Conservation (phyloP, 352 stramenopile genomes). For the Halophytophthora batemanensis region DNA sequence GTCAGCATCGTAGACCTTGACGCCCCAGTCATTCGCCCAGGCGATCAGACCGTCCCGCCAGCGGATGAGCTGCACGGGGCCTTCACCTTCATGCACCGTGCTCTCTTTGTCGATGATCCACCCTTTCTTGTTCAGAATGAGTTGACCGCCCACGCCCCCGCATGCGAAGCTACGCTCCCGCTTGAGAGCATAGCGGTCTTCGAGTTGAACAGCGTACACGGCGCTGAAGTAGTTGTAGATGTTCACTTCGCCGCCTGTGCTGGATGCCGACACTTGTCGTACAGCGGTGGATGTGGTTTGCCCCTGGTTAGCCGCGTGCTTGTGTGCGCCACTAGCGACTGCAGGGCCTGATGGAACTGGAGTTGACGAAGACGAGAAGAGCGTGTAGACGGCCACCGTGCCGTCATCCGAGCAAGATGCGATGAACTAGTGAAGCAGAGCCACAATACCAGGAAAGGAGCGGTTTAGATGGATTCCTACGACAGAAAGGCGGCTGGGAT, state of each 20-base stretch:
- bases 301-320: conserved; percentile 14
- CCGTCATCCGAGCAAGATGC: conserved; percentile 84
- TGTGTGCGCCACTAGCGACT: conserved; percentile 19
- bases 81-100: conserved; percentile 82
- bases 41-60: conserved; percentile 76
- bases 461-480: background rate
- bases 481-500: background rate
- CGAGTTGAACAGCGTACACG: conserved; percentile 76
- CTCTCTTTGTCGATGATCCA: conserved; percentile 89
- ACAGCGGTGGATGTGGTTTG: conserved; percentile 5
- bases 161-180: conserved; percentile 81
- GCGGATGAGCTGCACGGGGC: conserved; percentile 74
- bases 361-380: conserved; percentile 38
- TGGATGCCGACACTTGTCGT: conserved; percentile 48
- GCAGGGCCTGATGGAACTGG: conserved; percentile 1
- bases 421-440: conserved; percentile 51
- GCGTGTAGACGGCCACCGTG: conserved; percentile 75
- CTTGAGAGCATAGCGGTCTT: conserved; percentile 77
- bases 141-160: conserved; percentile 67
- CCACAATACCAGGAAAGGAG: conserved; percentile 2
- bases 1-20: conserved; percentile 82
- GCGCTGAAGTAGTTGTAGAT: conserved; percentile 89
- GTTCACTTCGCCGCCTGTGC: conserved; percentile 78
- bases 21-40: conserved; percentile 85
- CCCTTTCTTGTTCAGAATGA: conserved; percentile 86